phyloP scores from a whole-genome alignment of 2,329 filamentous ascomycete species.

The Fusarium mangiferae region DNA sequence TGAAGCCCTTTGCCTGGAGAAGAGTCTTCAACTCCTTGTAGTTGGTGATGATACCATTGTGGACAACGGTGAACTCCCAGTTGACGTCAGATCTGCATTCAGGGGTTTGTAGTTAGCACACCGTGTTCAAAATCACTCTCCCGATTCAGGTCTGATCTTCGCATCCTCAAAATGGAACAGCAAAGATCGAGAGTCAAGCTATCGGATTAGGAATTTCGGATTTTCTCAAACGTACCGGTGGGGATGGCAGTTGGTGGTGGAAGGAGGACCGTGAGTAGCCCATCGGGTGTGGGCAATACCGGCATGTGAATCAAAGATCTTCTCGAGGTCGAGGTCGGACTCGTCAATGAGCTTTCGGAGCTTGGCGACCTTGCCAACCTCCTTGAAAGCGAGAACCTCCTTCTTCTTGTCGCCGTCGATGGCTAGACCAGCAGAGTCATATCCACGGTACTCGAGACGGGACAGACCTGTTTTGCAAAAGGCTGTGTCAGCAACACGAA shows the following conservation, averaged over 20 bases:
- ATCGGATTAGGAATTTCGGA: not conserved
- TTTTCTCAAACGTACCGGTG: conserved; percentile 76
- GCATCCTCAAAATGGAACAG: not conserved
- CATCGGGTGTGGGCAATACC: conserved; percentile 99
- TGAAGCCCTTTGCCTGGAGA: conserved; percentile 93
- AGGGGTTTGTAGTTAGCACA: conserved; percentile 36
- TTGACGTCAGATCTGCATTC: conserved; percentile 81
- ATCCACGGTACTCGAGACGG: conserved; percentile 97
- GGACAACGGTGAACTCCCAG: conserved; percentile 97
- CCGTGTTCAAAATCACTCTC: conserved; percentile 1
- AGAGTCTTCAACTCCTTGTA: conserved; percentile 99
- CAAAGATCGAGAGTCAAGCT: not conserved
- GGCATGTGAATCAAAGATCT: conserved; percentile 97
- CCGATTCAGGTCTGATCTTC: conserved; percentile 12
- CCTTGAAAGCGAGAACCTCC: conserved; percentile 96
- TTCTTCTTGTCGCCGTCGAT: conserved; percentile 99
- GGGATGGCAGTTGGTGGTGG: conserved; percentile 95
- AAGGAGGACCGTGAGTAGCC: conserved; percentile 97
- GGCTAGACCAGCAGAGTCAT: conserved; percentile 96
- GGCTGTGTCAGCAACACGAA: conserved; percentile 46
- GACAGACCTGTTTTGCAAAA: conserved; percentile 74
- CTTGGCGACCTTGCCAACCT: conserved; percentile 98
- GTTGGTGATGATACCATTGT: conserved; percentile 99
- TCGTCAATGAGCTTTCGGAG: conserved; percentile 92
- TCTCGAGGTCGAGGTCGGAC: conserved; percentile 83